These are phyloP conservation scores for Eucalyptus erythrocorys DNA, from an alignment of 345 rosid genomes.

Conservation along the genomic window DNA sequence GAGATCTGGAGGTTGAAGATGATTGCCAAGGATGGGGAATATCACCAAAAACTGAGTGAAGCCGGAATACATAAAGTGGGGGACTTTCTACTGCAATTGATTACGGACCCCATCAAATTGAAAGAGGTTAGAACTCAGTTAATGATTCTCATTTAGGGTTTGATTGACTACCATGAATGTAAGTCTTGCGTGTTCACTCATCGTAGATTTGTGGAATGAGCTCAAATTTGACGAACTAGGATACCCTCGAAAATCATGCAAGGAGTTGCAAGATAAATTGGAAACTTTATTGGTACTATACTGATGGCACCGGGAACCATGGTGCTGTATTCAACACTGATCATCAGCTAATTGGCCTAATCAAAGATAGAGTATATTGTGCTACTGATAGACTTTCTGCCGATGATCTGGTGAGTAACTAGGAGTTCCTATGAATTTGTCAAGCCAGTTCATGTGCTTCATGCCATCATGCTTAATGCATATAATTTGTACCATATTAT, in stretches of 20 bases:
- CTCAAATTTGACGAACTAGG: neutral
- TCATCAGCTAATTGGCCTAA: neutral
- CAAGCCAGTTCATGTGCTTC: neutral
- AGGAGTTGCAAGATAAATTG: neutral
- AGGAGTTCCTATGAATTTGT: neutral
- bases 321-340: neutral
- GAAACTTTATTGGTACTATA: neutral
- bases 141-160: no score
- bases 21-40: constrained; percentile 77
- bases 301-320: neutral
- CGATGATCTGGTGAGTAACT: neutral
- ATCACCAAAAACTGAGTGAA: constrained; percentile 62
- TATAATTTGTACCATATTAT: neutral
- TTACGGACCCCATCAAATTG: constrained; percentile 39
- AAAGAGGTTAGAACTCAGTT: neutral
- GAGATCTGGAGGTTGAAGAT: constrained; percentile 91
- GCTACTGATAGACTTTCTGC: neutral
- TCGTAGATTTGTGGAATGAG: neutral
- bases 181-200: neutral
- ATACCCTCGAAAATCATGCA: neutral
- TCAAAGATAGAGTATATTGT: neutral
- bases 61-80: constrained; percentile 63
- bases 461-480: neutral
- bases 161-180: neutral
- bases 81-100: constrained; percentile 59